A percentile compares a stretch with the other conserved stretches of the same genome.
phyloP scores from a whole-genome alignment of 164 flowering plant species.

The Kingdonia uniflora region DNA sequence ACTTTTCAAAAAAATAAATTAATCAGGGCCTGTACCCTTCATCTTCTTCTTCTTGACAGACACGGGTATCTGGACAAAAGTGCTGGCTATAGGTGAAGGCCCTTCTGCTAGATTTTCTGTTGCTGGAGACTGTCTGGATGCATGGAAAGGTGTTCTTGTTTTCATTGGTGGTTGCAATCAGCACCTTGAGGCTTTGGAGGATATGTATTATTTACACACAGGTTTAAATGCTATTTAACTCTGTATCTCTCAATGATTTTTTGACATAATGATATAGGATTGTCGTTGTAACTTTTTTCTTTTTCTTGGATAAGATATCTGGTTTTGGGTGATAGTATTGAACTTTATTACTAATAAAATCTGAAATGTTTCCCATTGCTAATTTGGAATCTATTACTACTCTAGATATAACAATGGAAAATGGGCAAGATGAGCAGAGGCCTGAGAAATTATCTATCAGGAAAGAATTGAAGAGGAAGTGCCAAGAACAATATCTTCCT shows the following conservation, averaged over 20 bases:
- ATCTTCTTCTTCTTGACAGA: conserved; percentile 33
- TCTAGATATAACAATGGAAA: conserved; percentile 44
- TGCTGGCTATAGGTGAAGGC: conserved; percentile 47
- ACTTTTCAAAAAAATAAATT: too few species aligned
- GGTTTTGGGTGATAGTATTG: too few species aligned
- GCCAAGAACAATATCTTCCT: conserved; percentile 46
- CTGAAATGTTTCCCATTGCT: conserved; percentile 2
- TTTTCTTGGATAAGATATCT: too few species aligned
- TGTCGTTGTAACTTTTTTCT: too few species aligned
- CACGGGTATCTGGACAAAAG: conserved; percentile 66
- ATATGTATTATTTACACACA: conserved; percentile 83
- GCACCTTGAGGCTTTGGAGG: conserved; percentile 85
- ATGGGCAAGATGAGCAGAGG: conserved; percentile 39
- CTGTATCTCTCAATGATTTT: too few species aligned
- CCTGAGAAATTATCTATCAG: conserved; percentile 68
- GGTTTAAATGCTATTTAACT: conserved; percentile 24
- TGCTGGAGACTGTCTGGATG: conserved; percentile 83
- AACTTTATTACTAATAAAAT: conserved; percentile 1
- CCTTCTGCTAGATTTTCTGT: conserved; percentile 94
- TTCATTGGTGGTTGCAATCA: conserved; percentile 90
- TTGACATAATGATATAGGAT: too few species aligned
- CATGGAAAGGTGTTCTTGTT: conserved; percentile 44
- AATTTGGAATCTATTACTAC: conserved; percentile 4
- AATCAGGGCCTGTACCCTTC: background rate
- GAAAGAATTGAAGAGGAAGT: conserved; percentile 80